These are phyloP conservation scores for Draba incana DNA, from an alignment of 345 rosid genomes.

Conservation along the genomic window DNA sequence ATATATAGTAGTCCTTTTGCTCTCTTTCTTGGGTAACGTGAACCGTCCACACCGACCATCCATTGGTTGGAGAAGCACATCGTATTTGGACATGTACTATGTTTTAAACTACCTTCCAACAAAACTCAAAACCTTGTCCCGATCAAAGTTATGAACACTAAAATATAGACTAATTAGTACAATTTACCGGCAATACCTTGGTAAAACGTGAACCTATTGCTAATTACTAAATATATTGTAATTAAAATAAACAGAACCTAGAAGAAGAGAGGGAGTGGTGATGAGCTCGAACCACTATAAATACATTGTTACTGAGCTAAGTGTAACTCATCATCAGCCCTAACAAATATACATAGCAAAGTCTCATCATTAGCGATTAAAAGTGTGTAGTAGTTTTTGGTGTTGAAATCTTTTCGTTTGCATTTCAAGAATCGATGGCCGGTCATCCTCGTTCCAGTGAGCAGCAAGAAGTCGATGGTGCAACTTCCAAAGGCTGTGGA, in stretches of 20 bases:
- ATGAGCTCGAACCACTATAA: conserved; percentile 27
- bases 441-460: conserved; percentile 40
- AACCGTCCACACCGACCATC: conserved; percentile 41
- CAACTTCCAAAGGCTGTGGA: conserved; percentile 45
- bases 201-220: conserved; percentile 16
- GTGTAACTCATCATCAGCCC: conserved; percentile 30
- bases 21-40: conserved; percentile 22
- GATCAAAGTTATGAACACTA: conserved; percentile 3
- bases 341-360: conserved; percentile 19
- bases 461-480: conserved; percentile 32
- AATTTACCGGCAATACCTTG: conserved; percentile 21
- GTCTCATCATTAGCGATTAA: background rate
- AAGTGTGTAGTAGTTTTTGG: conserved; percentile 6
- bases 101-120: background rate
- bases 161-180: conserved; percentile 18
- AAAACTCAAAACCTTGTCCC: conserved; percentile 15
- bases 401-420: background rate
- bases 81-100: conserved; percentile 25
- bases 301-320: conserved; percentile 10
- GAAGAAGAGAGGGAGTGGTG: conserved; percentile 17
- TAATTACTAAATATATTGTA: conserved; percentile 18
- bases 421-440: conserved; percentile 37
- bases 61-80: conserved; percentile 23
- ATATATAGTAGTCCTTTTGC: background rate
- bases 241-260: conserved; percentile 8